Percentiles rank a stretch among this genome's conserved stretches.
Evolutionary conservation across 257 asterid genomes (phyloP).

Genomic region (Solanum pinnatisectum): DNA sequence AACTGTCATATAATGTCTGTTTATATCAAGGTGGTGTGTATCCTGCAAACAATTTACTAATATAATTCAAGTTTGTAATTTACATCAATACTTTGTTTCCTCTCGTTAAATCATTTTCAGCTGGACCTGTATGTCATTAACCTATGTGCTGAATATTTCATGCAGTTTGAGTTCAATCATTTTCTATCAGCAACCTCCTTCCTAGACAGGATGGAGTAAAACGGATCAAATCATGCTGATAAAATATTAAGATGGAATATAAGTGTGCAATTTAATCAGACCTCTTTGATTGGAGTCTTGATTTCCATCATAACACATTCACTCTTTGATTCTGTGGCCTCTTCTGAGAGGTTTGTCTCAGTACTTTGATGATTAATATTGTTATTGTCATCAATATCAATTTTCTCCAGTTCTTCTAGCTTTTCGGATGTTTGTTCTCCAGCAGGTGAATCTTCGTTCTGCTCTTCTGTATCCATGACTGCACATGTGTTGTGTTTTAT

Average conservation of each 20-base stretch:
- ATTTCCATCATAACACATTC: slow-evolving; percentile 9
- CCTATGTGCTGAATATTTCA: not conserved
- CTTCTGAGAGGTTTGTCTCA: slow-evolving; percentile 6
- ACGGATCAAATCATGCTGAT: not conserved
- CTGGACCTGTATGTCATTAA: not conserved
- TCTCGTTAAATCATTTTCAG: not conserved
- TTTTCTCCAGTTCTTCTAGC: not conserved
- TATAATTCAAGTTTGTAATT: not conserved
- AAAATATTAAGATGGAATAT: not conserved
- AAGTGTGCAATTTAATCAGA: not conserved
- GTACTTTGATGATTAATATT: slow-evolving; percentile 9
- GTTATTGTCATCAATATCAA: not conserved
- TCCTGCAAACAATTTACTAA: not conserved
- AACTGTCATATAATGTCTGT: not conserved
- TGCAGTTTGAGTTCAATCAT: not conserved
- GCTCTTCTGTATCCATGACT: slow-evolving; percentile 1
- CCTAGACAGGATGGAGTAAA: not conserved
- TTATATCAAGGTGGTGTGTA: not conserved
- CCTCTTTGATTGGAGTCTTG: slow-evolving; percentile 24
- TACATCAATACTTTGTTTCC: not conserved
- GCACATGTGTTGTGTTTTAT: not conserved
- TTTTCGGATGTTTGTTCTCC: not conserved
- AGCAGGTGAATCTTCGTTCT: not conserved
- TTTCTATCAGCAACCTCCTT: not conserved
- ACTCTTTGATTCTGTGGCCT: slow-evolving; percentile 8